Base-by-base conservation (phyloP, 1,284 basidiomycete genomes). In the Athelia sp. region DNA sequence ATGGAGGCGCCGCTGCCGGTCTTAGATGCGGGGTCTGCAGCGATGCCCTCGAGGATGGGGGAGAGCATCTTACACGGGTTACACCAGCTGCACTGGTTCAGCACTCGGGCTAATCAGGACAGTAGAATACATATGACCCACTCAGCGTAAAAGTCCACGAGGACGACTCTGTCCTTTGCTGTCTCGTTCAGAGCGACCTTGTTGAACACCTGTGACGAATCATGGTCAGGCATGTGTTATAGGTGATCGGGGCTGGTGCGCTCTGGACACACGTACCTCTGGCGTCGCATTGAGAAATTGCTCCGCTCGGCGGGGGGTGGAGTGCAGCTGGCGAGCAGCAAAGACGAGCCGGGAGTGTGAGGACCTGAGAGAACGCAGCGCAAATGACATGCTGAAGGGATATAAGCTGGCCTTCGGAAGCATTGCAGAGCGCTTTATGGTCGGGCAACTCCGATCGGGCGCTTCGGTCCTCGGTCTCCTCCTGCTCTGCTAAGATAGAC, bases 141-240 rank as follows among this genome's bases (percentile, higher is more conserved):
- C 87, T 87, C 78, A 44, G 87, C 87, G 58, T 87, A 84, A 56
- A 89, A 90, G 57, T 89, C 87, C 13, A 87, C 84, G 4, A 89
- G 66, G 26, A 85, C 76, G 29, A 86, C 63, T 50, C 78, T 76
- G 51, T 77, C 72, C 51, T 72, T 70, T 22, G 71, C 58, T 46
- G 53, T 32, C 56, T 64, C 47, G 50, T 63, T 59, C 48, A 66
- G 58, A 52, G 65, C 63, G 50, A 74, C 69, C 51, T 74, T 71
- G 40, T 68, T 58, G 57, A 84, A 82, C 6, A 71, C 77, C 84
- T 84, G 3, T 49, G 26, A 13, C 13, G 26, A 29, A 29, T 29
- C 4, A 6, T 29, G 26, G n/a, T n/a, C n/a, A n/a, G n/a, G n/a
- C n/a, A n/a, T 29, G 26, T 29, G 4, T 6, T 40, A n/a, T 8